phyloP scores from a whole-genome alignment of 2,329 filamentous ascomycete species.

The Lomentospora prolificans region DNA sequence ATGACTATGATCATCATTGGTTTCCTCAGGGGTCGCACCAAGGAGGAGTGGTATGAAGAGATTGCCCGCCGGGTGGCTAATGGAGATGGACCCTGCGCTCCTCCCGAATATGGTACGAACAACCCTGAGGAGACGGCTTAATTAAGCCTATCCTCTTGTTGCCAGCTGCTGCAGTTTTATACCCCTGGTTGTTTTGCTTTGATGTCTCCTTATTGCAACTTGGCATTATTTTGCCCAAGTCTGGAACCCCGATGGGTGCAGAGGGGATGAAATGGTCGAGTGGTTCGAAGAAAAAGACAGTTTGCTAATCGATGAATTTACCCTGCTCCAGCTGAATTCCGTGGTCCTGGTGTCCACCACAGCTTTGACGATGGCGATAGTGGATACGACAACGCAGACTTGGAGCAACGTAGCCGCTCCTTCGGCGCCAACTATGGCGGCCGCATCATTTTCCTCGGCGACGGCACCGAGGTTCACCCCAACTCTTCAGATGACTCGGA shows the following conservation, averaged over 20 bases:
- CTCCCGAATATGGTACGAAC: conserved; percentile 96
- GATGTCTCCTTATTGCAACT: conserved; percentile 2
- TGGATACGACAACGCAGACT: conserved; percentile 66
- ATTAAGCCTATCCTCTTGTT: conserved; percentile 8
- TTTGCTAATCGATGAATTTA: conserved; percentile 9
- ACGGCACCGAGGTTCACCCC: conserved; percentile 86
- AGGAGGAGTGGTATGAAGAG: conserved; percentile 98
- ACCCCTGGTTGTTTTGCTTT: background rate
- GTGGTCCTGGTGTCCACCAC: conserved; percentile 71
- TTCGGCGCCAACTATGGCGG: conserved; percentile 67
- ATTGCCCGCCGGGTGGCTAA: conserved; percentile 89
- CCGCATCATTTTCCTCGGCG: conserved; percentile 87
- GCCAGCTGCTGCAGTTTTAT: conserved; percentile 6
- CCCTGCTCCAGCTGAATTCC: conserved; percentile 61
- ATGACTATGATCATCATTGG: conserved; percentile 96
- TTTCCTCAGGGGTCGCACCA: conserved; percentile 80
- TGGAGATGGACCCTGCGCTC: conserved; percentile 95
- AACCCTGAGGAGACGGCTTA: conserved; percentile 23
- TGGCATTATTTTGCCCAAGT: too few species aligned
- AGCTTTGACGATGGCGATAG: conserved; percentile 73
- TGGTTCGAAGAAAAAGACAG: background rate
- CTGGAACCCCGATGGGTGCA: too few species aligned
- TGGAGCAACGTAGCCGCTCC: conserved; percentile 43
- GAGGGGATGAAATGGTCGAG: too few species aligned
- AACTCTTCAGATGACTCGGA: conserved; percentile 75